A percentile compares a stretch with the other conserved stretches of the same genome.
Evolutionary conservation across 2,329 filamentous ascomycete species (phyloP).

Genomic region (Xylariaceae sp.): DNA sequence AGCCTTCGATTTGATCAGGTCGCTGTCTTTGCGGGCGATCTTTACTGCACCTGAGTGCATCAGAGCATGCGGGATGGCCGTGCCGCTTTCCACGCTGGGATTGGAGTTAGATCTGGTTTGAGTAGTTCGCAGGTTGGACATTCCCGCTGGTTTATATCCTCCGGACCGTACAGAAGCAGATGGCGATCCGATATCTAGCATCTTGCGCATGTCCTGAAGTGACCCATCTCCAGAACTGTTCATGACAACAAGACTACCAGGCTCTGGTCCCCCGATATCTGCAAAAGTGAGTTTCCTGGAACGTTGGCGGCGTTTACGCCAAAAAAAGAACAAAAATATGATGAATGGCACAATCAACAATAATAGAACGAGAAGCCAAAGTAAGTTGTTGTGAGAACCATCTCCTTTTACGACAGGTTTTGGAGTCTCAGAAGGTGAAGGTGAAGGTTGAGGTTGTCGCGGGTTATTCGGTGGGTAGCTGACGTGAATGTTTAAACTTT

Average conservation of each 20-base stretch:
- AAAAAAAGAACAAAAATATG: conserved; percentile 20
- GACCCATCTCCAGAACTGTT: conserved; percentile 19
- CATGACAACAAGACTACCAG: conserved; percentile 26
- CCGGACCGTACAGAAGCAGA: conserved; percentile 4
- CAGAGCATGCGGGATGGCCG: conserved; percentile 19
- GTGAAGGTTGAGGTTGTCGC: not conserved
- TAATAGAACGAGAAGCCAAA: conserved; percentile 29
- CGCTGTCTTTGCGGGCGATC: conserved; percentile 11
- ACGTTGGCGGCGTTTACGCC: conserved; percentile 22
- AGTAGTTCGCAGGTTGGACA: conserved; percentile 15
- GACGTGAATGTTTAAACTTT: conserved; percentile 22
- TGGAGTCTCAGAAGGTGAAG: conserved; percentile 8
- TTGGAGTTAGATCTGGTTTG: conserved; percentile 13
- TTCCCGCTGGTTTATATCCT: conserved; percentile 1
- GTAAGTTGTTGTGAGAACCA: conserved; percentile 20
- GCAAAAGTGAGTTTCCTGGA: conserved; percentile 15
- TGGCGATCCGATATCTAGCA: conserved; percentile 19
- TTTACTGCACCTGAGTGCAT: conserved; percentile 16
- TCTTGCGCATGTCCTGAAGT: conserved; percentile 15
- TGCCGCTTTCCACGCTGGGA: conserved; percentile 11
- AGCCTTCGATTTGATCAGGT: conserved; percentile 13
- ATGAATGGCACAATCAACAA: conserved; percentile 21
- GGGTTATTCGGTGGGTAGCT: conserved; percentile 7
- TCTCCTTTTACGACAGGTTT: conserved; percentile 9
- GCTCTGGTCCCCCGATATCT: conserved; percentile 29